These are phyloP conservation scores for Salix brachista DNA, from an alignment of 345 rosid genomes.

Conservation along the genomic window DNA sequence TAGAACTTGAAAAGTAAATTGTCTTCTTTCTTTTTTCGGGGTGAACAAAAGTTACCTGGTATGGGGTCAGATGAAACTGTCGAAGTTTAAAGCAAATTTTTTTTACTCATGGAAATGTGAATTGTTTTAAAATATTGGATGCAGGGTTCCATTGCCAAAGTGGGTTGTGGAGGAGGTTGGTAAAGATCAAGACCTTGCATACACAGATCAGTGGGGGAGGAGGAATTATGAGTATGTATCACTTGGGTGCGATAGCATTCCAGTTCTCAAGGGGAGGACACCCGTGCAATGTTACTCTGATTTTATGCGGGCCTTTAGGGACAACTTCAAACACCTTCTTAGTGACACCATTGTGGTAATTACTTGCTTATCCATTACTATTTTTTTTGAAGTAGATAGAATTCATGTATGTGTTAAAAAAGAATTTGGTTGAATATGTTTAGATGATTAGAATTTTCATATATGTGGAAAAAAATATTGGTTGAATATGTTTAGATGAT, in stretches of 20 bases:
- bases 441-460: not conserved
- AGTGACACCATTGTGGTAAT: constrained; percentile 90
- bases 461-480: not conserved
- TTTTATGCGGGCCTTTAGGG: constrained; percentile 90
- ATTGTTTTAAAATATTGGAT: not conserved
- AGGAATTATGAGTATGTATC: constrained; percentile 85
- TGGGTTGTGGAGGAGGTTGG: constrained; percentile 85
- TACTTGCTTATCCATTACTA: not conserved
- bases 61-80: not conserved
- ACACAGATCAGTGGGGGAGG: constrained; percentile 98
- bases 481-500: not conserved
- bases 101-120: not conserved
- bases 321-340: constrained; percentile 71
- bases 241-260: constrained; percentile 85
- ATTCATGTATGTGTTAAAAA: not conserved
- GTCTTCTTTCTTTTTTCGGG: not conserved
- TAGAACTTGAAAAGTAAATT: not conserved
- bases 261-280: constrained; percentile 78
- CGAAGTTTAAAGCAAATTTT: not conserved
- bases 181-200: constrained; percentile 72
- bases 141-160: constrained; percentile 79
- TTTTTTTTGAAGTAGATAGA: not conserved
- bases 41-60: not conserved
- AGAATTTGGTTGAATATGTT: too few relatives aligned
- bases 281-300: constrained; percentile 93